phyloP scores from a whole-genome alignment of 2,329 filamentous ascomycete genomes.

The Mariannaea elegans region DNA sequence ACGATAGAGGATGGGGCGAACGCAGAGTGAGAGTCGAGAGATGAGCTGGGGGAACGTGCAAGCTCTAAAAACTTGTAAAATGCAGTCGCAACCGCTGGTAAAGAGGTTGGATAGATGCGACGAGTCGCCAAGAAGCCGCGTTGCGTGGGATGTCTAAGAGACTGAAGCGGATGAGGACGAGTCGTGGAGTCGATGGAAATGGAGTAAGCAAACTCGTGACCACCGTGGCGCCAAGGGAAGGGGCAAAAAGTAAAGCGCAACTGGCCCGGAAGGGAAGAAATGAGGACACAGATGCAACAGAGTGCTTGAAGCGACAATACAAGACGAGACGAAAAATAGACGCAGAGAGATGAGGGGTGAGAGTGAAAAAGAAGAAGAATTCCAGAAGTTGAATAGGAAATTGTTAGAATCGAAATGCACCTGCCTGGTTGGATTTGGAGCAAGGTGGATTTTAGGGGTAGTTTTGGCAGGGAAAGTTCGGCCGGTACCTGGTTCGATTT shows the following conservation, averaged over 20 bases:
- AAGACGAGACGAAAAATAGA: not conserved
- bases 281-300: not conserved
- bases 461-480: not conserved
- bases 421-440: constrained; percentile 12
- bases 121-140: constrained; percentile 15
- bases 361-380: constrained; percentile 26
- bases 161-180: constrained; percentile 10
- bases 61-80: constrained; percentile 18
- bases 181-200: not conserved
- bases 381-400: constrained; percentile 32
- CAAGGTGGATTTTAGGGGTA: constrained; percentile 11
- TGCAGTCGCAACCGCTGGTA: constrained; percentile 24
- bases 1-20: not conserved
- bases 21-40: not conserved
- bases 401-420: constrained; percentile 28
- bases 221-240: not conserved
- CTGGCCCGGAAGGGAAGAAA: not conserved
- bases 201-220: not conserved
- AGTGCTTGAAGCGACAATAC: not conserved
- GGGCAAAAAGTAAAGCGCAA: constrained; percentile 8
- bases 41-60: constrained; percentile 1
- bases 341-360: not conserved
- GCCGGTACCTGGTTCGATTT: not conserved
- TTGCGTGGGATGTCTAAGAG: constrained; percentile 14
- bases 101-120: constrained; percentile 1